Evolutionary conservation across 768 basidiomycete genomes (phyloP).

Genomic region (Coprinopsis marcescibilis): DNA sequence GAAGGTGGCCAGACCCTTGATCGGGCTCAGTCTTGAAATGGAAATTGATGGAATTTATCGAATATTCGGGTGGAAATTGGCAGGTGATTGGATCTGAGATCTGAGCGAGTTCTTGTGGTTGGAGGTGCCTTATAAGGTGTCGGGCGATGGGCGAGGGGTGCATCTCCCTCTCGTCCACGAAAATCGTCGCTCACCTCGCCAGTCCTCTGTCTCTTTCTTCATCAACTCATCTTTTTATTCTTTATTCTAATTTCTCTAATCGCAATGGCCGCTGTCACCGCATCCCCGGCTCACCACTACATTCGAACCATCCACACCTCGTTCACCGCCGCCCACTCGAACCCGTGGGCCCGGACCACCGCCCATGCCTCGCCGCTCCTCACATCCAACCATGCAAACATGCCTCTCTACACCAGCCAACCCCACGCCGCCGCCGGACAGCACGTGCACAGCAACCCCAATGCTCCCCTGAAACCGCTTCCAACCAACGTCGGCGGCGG

Average conservation of each 20-base stretch:
- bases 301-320: constrained; percentile 38
- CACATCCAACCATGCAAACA: constrained; percentile 15
- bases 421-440: constrained; percentile 17
- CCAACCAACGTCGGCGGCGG: constrained; percentile 6
- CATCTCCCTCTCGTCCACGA: no score
- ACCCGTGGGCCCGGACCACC: constrained; percentile 20
- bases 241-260: background rate
- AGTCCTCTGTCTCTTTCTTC: background rate
- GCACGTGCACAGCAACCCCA: constrained; percentile 4
- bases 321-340: constrained; percentile 25
- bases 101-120: no score
- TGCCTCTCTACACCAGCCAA: constrained; percentile 21
- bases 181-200: no score
- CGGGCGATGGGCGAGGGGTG: no score
- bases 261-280: constrained; percentile 9
- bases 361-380: constrained; percentile 13
- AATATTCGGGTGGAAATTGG: no score
- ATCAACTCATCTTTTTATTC: background rate
- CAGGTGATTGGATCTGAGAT: no score
- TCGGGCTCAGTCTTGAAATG: no score
- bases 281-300: constrained; percentile 25
- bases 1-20: no score
- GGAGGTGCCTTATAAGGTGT: no score
- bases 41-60: no score
- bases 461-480: constrained; percentile 1